Percentiles rank a stretch among this genome's conserved stretches.
Conservation (phyloP, 2,329 filamentous ascomycete species). For the Metarhizium humberi region DNA sequence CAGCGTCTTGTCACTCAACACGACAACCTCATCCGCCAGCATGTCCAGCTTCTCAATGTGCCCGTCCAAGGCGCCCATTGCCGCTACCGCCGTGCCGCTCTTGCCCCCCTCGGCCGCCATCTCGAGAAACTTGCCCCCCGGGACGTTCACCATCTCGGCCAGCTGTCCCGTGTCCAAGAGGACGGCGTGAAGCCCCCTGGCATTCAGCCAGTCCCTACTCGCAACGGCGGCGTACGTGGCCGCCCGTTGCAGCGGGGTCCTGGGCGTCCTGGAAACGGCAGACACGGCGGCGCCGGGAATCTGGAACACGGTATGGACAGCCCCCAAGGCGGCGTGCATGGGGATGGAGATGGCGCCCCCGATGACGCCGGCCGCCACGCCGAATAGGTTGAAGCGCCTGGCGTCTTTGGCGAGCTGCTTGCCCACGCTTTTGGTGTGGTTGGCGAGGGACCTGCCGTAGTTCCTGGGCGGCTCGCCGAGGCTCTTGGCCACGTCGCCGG, state of each 20-base stretch:
- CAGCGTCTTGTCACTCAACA: slow-evolving; percentile 18
- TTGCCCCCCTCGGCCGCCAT: slow-evolving; percentile 17
- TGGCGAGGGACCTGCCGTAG: slow-evolving; percentile 25
- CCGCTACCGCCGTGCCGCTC: slow-evolving; percentile 9
- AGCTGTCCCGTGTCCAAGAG: slow-evolving; percentile 25
- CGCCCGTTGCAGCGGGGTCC: slow-evolving; percentile 31
- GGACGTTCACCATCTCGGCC: slow-evolving; percentile 16
- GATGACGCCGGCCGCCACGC: slow-evolving; percentile 25
- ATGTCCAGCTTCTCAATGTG: slow-evolving; percentile 22
- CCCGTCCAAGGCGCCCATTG: slow-evolving; percentile 16
- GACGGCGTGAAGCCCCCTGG: slow-evolving; percentile 26
- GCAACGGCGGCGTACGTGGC: slow-evolving; percentile 31
- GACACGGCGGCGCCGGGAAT: slow-evolving; percentile 25
- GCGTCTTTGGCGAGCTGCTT: slow-evolving; percentile 25
- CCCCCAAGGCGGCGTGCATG: slow-evolving; percentile 25
- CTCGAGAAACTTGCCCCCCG: slow-evolving; percentile 31
- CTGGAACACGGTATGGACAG: slow-evolving; percentile 22
- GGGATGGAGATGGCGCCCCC: slow-evolving; percentile 30
- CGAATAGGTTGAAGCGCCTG: slow-evolving; percentile 29
- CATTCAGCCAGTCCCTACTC: slow-evolving; percentile 32
- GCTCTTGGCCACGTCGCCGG: slow-evolving; percentile 28
- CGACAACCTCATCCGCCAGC: slow-evolving; percentile 13
- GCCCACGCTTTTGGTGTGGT: slow-evolving; percentile 27
- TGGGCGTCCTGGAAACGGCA: slow-evolving; percentile 27
- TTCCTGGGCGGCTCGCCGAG: slow-evolving; percentile 25